phyloP scores from a whole-genome alignment of 352 stramenopile genomes.

The Phytophthora kernoviae region DNA sequence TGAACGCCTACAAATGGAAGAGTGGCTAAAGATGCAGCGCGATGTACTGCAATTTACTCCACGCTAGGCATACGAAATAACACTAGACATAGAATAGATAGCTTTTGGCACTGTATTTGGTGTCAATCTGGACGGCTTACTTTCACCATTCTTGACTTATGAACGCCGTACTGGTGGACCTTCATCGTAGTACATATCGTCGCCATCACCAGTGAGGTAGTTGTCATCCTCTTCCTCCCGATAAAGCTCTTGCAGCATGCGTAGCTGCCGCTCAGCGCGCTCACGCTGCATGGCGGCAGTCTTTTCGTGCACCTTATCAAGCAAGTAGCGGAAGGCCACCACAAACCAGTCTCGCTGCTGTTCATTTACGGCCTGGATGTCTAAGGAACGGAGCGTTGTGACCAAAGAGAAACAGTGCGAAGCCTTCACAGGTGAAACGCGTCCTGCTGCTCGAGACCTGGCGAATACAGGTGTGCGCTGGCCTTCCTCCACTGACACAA shows the following conservation, averaged over 20 bases:
- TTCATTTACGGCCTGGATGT: conserved; percentile 79
- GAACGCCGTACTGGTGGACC: conserved; percentile 16
- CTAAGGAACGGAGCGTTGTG: conserved; percentile 61
- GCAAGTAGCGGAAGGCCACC: conserved; percentile 83
- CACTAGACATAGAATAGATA: conserved; percentile 31
- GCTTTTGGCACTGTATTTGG: conserved; percentile 28
- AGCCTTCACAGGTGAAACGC: conserved; percentile 33
- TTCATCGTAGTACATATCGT: conserved; percentile 43
- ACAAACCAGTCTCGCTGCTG: conserved; percentile 85
- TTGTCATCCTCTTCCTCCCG: conserved; percentile 34
- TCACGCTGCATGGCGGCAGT: conserved; percentile 76
- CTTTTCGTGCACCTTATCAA: conserved; percentile 88
- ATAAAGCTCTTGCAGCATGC: conserved; percentile 78
- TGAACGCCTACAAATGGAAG: conserved; percentile 70
- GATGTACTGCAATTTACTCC: conserved; percentile 55
- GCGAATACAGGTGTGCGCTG: conserved; percentile 72
- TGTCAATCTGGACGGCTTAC: background rate
- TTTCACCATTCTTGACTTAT: conserved; percentile 7
- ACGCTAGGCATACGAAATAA: conserved; percentile 9
- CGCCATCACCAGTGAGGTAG: conserved; percentile 26
- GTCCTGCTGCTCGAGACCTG: conserved; percentile 39
- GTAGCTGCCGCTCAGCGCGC: conserved; percentile 77
- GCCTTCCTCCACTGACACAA: conserved; percentile 58
- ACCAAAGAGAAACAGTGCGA: conserved; percentile 77
- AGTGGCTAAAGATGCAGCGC: conserved; percentile 78